These are phyloP conservation scores for Pseudotulostoma volvatum DNA, from an alignment of 495 filamentous ascomycete species.

Conservation along the genomic window DNA sequence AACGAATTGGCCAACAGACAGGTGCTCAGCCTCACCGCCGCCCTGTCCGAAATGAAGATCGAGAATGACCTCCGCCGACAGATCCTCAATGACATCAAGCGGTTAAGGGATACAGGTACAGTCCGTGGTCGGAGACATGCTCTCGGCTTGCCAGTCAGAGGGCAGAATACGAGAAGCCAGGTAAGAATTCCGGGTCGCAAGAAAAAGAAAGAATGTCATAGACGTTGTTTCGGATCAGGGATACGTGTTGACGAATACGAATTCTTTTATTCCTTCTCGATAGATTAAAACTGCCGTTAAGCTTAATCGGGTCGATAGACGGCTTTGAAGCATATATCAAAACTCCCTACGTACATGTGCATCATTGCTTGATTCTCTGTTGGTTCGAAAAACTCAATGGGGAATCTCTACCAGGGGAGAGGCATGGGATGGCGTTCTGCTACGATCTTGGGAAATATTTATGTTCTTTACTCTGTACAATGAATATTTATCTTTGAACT, in stretches of 20 bases:
- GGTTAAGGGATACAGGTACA: conserved; percentile 78
- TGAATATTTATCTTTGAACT: too few species aligned
- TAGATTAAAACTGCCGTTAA: conserved; percentile 60
- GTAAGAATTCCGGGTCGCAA: too few species aligned
- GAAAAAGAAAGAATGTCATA: too few species aligned
- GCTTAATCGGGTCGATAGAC: conserved; percentile 64
- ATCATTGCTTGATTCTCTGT: not conserved
- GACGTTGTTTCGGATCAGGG: too few species aligned
- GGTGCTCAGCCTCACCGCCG: conserved; percentile 60
- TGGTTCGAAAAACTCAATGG: not conserved
- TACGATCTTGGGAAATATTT: too few species aligned
- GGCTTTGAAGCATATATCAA: conserved; percentile 22
- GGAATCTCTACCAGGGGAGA: conserved; percentile 1
- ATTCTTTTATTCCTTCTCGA: not conserved
- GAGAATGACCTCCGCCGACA: conserved; percentile 74
- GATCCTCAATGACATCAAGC: conserved; percentile 65
- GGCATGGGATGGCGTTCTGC: too few species aligned
- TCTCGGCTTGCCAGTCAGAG: conserved; percentile 70
- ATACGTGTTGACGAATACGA: not conserved
- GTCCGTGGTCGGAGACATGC: conserved; percentile 86
- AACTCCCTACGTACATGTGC: not conserved
- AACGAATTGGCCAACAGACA: conserved; percentile 53
- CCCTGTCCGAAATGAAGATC: conserved; percentile 80
- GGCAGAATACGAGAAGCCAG: conserved; percentile 74
- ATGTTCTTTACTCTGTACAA: too few species aligned